Base-by-base conservation (phyloP, 352 stramenopile genomes). In the Lagenidium giganteum region DNA sequence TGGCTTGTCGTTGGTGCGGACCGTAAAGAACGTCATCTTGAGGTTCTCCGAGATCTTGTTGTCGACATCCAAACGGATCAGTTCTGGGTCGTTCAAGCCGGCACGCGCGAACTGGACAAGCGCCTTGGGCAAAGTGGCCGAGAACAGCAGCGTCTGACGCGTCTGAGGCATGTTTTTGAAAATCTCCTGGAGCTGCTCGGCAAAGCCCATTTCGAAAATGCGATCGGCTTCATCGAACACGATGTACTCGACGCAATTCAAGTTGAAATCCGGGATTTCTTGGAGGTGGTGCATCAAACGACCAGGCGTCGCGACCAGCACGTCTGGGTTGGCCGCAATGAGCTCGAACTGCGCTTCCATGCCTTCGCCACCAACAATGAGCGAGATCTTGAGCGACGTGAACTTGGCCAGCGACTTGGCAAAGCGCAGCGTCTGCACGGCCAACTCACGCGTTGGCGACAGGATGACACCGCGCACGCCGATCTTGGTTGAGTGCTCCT, bases 181-280 rank as follows among this genome's bases (percentile, higher is more conserved):
- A 65, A 98, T 96, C 61, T 97, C 80, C 37, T 97, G 72, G 39
- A 99, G 64, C 67, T 99, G 97, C 51, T 97, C 77, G 0, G 94
- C 91, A 60, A 99, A 99, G 13, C 97, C 97, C 97, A 99, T 99
- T 63, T 99, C 97, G 64, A 99, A 98, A 13, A 99, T 84, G 26
- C 97, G 83, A 80, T 99, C 97, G 11, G 96, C 97, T 64, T 99
- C 97, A 59, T 99, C 97, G 57, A 99, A 98, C 0, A 99, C 93
- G 5, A 93, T 78, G 46, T 93, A 93, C 57, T 98, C 84, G 24
- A 98, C 79, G 18, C 62, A 53, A 46, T 93, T 91, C 28, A 98
- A 67, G 42, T 88, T 93, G 57, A 98, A 98, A 50, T 97, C 90
- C 6, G 83, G 74, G 45, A 97, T 95, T 62, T 97, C 85, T 56